Percentiles rank a stretch among this genome's conserved stretches.
Conservation (phyloP, 148 eudicot species). For the Chenopodium suecicum region DNA sequence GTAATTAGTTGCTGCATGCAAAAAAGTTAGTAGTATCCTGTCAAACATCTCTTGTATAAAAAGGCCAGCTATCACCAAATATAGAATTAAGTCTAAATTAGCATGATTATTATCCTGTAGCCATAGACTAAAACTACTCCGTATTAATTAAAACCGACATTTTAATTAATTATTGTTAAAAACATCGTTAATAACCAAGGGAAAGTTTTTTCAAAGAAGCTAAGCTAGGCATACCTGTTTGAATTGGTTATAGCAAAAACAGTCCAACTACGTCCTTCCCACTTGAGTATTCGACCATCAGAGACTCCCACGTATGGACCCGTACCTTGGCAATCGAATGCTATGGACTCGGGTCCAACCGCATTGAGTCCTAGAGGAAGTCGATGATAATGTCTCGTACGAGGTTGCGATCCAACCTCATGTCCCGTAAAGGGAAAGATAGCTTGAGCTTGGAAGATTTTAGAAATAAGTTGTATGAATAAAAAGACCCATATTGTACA, state of each 20-base stretch:
- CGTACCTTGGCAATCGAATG: slow-evolving; percentile 33
- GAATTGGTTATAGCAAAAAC: slow-evolving; percentile 17
- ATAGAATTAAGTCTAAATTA: no score
- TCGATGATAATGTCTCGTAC: not conserved
- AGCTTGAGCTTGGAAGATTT: not conserved
- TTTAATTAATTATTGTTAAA: no score
- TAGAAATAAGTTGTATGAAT: not conserved
- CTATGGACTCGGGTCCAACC: slow-evolving; percentile 17
- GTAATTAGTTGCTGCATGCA: no score
- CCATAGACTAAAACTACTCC: no score
- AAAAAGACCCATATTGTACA: not conserved
- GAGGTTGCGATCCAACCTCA: not conserved
- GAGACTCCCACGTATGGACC: slow-evolving; percentile 32
- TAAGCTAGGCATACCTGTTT: slow-evolving; percentile 16
- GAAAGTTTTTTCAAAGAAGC: no score
- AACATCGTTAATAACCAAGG: no score
- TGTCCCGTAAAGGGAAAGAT: not conserved
- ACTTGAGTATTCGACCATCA: slow-evolving; percentile 29
- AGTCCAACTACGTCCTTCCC: slow-evolving; percentile 21
- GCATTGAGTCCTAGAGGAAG: not conserved
- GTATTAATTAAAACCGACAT: no score
- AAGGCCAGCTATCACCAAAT: no score
- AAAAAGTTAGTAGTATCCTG: no score
- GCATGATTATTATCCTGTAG: no score
- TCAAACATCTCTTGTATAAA: no score